These are phyloP conservation scores for Onygenales sp. DNA, from an alignment of 2,329 filamentous ascomycete genomes.

Conservation along the genomic window DNA sequence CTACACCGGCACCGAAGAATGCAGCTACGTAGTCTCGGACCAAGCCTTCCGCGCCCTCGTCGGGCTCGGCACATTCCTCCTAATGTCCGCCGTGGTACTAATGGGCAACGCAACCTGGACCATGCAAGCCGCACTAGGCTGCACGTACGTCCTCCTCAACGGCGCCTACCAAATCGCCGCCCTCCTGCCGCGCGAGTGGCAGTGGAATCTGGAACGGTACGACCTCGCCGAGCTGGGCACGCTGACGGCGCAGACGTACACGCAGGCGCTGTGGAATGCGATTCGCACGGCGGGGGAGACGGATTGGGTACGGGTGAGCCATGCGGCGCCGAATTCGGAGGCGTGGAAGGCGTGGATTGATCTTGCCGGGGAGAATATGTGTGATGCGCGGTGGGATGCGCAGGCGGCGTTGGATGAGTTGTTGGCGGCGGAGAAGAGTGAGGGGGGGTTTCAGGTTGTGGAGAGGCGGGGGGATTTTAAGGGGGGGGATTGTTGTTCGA, in stretches of 20 bases:
- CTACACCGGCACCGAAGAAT: constrained; percentile 53
- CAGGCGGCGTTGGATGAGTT: constrained; percentile 1
- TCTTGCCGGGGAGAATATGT: constrained; percentile 12
- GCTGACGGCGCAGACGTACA: constrained; percentile 42
- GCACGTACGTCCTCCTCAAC: constrained; percentile 51
- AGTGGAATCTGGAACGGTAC: constrained; percentile 53
- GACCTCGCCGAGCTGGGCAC: constrained; percentile 32
- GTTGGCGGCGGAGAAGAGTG: constrained; percentile 1
- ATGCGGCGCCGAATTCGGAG: constrained; percentile 43
- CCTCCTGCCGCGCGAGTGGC: constrained; percentile 38
- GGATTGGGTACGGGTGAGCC: constrained; percentile 45
- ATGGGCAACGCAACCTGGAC: constrained; percentile 55
- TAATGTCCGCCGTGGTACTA: constrained; percentile 54
- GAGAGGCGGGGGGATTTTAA: too few species aligned
- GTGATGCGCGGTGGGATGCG: constrained; percentile 8
- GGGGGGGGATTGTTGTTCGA: too few species aligned
- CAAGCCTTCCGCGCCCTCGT: constrained; percentile 46
- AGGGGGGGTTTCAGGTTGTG: constrained; percentile 1
- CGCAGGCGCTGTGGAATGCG: constrained; percentile 50
- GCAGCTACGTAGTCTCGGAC: constrained; percentile 43
- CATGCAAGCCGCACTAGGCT: constrained; percentile 50
- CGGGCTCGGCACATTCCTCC: constrained; percentile 47
- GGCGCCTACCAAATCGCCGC: constrained; percentile 50
- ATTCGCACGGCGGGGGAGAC: constrained; percentile 45
- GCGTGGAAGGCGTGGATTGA: constrained; percentile 48